These are phyloP conservation scores for Podospora comata DNA, from an alignment of 495 filamentous ascomycete genomes.

Conservation along the genomic window DNA sequence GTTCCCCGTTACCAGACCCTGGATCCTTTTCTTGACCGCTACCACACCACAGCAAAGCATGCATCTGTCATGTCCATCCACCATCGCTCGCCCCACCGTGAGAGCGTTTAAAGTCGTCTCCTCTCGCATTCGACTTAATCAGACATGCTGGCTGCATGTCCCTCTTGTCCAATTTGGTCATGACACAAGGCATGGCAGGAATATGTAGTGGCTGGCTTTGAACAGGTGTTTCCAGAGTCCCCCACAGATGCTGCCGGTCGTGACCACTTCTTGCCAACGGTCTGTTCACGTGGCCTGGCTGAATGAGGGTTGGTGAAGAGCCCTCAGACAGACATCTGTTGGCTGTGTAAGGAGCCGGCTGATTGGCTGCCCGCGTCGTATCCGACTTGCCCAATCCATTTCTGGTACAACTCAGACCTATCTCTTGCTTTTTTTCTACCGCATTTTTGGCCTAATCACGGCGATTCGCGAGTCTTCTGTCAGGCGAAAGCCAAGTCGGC, in stretches of 20 bases:
- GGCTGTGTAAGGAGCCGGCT: background rate
- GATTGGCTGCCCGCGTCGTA: constrained; percentile 14
- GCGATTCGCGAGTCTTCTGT: constrained; percentile 13
- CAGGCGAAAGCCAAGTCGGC: constrained; percentile 7
- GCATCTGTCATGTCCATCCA: background rate
- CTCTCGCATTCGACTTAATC: background rate
- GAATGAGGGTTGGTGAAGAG: background rate
- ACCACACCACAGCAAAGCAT: background rate
- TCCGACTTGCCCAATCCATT: constrained; percentile 14
- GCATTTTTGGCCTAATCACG: background rate
- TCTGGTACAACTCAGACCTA: constrained; percentile 2
- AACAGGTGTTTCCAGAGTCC: background rate
- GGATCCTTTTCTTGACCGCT: background rate
- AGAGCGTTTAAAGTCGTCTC: background rate
- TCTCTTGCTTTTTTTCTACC: background rate
- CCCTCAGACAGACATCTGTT: background rate
- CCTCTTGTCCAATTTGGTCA: background rate
- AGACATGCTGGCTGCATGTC: background rate
- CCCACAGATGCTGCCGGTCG: constrained; percentile 1
- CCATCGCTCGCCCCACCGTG: too few species aligned
- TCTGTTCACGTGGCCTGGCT: constrained; percentile 11
- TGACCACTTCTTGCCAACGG: background rate
- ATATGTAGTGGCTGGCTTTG: background rate
- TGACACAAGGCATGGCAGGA: background rate
- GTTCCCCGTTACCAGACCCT: background rate